Evolutionary conservation across 768 basidiomycete genomes (phyloP), one percentile per base, ranked within the genome.

Genomic region (Butyriboletus loyo): DNA sequence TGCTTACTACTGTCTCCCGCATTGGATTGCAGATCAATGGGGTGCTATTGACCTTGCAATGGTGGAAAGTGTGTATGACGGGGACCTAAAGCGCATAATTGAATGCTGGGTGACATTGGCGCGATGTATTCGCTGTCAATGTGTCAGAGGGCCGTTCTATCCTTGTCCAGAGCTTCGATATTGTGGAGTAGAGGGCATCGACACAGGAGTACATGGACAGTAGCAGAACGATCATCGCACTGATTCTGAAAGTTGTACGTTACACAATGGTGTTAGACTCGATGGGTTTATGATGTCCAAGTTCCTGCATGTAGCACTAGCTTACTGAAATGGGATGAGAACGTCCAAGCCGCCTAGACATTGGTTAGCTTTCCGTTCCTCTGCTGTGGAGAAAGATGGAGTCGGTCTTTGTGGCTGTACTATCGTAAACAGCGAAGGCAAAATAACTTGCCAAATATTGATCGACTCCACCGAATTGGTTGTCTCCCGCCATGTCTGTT

Each of bases 401-500:
- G n/a, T n/a, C n/a, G n/a, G n/a, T n/a, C n/a, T n/a, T n/a, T n/a
- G n/a, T 36, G 36, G 36, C n/a, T 19, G 36, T 19, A 5, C n/a
- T 13, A 34, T 14, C 14, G 7, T 32, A 13, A 31, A 31, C 31
- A 15, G 5, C 31, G 14, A 15, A 13, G 32, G n/a, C n/a, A n/a
- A n/a, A n/a, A n/a, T n/a, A n/a, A n/a, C n/a, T n/a, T n/a, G n/a
- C n/a, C n/a, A n/a, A 34, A 14, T 15, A 34, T 34, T 34, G 32
- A 13, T 34, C 15, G 17, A 7, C 15, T 39, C 22, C 28, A 9
- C 21, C 6, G 21, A 24, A 7, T 10, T 15, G n/a, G n/a, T n/a
- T n/a, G n/a, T n/a, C n/a, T n/a, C n/a, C 24, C 17, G 10, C 32
- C 42, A 97, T 98, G 97, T 98, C 95, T 53, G 92, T 98, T 36